A percentile compares a stretch with the other conserved stretches of the same genome.
Evolutionary conservation across 228 moss, liverwort and hornwort genomes (phyloP).

Genomic region (Sphagnum fallax): DNA sequence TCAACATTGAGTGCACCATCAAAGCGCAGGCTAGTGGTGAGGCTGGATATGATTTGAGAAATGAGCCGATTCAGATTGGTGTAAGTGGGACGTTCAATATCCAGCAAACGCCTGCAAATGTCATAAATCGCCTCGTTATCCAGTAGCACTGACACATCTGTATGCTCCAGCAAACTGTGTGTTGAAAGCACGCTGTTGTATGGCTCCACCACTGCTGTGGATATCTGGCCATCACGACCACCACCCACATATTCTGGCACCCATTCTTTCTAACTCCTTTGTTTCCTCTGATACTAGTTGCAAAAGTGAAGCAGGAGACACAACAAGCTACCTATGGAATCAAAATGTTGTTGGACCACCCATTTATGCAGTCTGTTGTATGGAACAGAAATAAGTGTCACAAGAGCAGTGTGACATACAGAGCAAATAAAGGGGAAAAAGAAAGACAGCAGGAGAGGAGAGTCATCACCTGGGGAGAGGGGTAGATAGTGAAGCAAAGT

Average conservation of each 20-base stretch:
- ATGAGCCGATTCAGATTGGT: conserved; percentile 6
- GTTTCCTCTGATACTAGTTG: too few relatives aligned
- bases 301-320: not conserved
- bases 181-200: conserved; percentile 6
- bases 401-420: too few relatives aligned
- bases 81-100: conserved; percentile 6
- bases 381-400: conserved; percentile 10
- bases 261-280: too few relatives aligned
- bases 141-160: conserved; percentile 4
- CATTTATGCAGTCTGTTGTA: conserved; percentile 29
- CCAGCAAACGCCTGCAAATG: conserved; percentile 7
- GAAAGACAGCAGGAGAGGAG: too few relatives aligned
- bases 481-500: conserved; percentile 49
- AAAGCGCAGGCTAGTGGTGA: conserved; percentile 4
- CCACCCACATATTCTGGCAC: too few relatives aligned
- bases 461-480: conserved; percentile 45
- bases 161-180: conserved; percentile 1
- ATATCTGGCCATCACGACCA: conserved; percentile 14
- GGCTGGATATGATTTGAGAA: conserved; percentile 4
- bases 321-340: conserved; percentile 24
- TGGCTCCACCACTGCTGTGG: conserved; percentile 5
- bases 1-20: conserved; percentile 7
- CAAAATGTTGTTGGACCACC: conserved; percentile 27
- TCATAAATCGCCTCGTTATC: conserved; percentile 7
- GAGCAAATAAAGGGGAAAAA: too few relatives aligned